Evolutionary conservation across 1,284 basidiomycete genomes (phyloP).

Genomic region (Irpex sp.): DNA sequence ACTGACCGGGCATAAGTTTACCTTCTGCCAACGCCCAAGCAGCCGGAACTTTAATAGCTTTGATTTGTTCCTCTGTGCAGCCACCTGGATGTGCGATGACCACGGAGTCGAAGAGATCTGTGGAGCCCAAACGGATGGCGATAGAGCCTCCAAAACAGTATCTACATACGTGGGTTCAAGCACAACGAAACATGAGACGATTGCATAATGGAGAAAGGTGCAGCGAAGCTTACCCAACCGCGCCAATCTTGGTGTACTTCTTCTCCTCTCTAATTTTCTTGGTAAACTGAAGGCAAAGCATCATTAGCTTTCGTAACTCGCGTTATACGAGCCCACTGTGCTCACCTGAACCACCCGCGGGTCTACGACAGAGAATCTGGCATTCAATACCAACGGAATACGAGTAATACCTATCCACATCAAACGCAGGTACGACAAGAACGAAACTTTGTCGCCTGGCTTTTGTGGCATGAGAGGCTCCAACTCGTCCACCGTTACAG

Average conservation of each 20-base stretch:
- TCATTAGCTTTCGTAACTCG: not conserved
- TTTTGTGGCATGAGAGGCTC: conserved; percentile 34
- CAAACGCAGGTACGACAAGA: conserved; percentile 32
- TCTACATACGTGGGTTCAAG: conserved; percentile 30
- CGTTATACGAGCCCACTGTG: not conserved
- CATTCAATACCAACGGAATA: conserved; percentile 32
- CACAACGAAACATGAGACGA: not conserved
- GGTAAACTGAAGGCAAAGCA: conserved; percentile 38
- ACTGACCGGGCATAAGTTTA: conserved; percentile 17
- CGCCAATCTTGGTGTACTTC: conserved; percentile 55
- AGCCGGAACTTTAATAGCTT: conserved; percentile 46
- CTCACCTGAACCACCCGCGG: conserved; percentile 29
- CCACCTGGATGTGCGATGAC: conserved; percentile 57
- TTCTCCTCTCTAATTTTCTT: conserved; percentile 44
- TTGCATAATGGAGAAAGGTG: not conserved
- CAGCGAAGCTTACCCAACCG: conserved; percentile 44
- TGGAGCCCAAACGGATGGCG: conserved; percentile 37
- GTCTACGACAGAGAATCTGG: conserved; percentile 39
- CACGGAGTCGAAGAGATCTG: conserved; percentile 40
- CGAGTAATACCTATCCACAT: conserved; percentile 26
- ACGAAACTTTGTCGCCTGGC: conserved; percentile 35
- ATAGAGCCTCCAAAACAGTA: conserved; percentile 62
- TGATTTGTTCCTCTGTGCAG: conserved; percentile 35
- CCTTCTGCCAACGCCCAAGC: conserved; percentile 59
- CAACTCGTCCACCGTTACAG: conserved; percentile 33